phyloP scores from a whole-genome alignment of 1,139 yeast species.

The Kurtzmaniella quercitrusa region DNA sequence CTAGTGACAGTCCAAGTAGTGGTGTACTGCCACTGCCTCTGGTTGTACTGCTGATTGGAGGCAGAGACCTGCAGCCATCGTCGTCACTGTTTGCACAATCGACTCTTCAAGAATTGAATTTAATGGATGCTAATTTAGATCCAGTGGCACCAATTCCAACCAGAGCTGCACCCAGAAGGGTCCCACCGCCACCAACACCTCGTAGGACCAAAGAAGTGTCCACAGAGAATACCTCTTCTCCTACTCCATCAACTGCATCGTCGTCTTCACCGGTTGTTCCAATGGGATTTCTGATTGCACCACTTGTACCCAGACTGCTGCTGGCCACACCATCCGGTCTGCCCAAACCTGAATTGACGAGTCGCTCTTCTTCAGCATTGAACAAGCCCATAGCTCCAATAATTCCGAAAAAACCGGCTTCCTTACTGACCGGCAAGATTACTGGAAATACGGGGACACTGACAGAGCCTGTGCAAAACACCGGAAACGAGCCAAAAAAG shows the following conservation, averaged over 20 bases:
- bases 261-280: constrained; percentile 33
- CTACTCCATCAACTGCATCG: constrained; percentile 12
- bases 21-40: constrained; percentile 12
- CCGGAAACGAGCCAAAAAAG: neutral
- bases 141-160: constrained; percentile 15
- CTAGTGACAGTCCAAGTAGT: constrained; percentile 6
- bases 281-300: constrained; percentile 36
- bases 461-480: constrained; percentile 1
- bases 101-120: constrained; percentile 34
- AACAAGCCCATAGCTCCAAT: constrained; percentile 9
- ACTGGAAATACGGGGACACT: neutral
- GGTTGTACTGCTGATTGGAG: constrained; percentile 11
- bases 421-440: constrained; percentile 1
- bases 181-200: constrained; percentile 38
- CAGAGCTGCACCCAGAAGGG: constrained; percentile 22
- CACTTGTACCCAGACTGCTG: constrained; percentile 31
- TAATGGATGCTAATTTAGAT: constrained; percentile 26
- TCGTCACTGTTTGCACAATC: constrained; percentile 17
- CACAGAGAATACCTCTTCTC: neutral
- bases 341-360: no score
- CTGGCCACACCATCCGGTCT: constrained; percentile 12
- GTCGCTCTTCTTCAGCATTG: no score
- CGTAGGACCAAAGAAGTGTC: constrained; percentile 15
- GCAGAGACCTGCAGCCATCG: constrained; percentile 12
- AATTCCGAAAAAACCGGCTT: constrained; percentile 8